These are phyloP conservation scores for Trebouxia gelatinosa DNA, from an alignment of 163 green algal genomes.

Conservation along the genomic window DNA sequence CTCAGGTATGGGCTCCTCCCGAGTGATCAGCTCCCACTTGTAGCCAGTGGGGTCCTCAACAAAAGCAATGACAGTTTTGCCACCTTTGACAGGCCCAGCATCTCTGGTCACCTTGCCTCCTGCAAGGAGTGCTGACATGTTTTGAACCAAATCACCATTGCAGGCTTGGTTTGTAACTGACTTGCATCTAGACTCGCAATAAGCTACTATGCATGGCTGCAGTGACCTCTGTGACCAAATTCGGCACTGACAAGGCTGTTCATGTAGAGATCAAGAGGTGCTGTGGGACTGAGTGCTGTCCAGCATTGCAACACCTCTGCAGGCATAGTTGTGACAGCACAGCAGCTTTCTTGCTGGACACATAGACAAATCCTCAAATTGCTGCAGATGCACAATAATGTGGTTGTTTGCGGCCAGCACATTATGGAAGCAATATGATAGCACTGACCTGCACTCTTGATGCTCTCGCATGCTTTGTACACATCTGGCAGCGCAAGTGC, in stretches of 20 bases:
- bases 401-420: too few relatives aligned
- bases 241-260: too few relatives aligned
- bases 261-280: too few relatives aligned
- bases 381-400: too few relatives aligned
- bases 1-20: constrained; percentile 61
- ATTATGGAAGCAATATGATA: too few relatives aligned
- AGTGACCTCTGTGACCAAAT: too few relatives aligned
- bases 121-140: neutral
- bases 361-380: too few relatives aligned
- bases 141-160: neutral
- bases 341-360: too few relatives aligned
- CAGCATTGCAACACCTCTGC: neutral
- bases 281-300: neutral
- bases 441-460: constrained; percentile 51
- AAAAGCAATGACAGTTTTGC: constrained; percentile 88
- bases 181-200: too few relatives aligned
- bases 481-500: constrained; percentile 77
- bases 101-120: constrained; percentile 78
- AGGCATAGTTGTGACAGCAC: neutral
- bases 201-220: too few relatives aligned
- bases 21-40: constrained; percentile 86
- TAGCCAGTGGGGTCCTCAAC: constrained; percentile 87
- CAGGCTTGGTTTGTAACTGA: too few relatives aligned
- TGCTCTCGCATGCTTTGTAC: constrained; percentile 55
- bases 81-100: constrained; percentile 89